Evolutionary conservation across 1,284 basidiomycete species (phyloP).

Genomic region (Cystobasidiaceae sp.): DNA sequence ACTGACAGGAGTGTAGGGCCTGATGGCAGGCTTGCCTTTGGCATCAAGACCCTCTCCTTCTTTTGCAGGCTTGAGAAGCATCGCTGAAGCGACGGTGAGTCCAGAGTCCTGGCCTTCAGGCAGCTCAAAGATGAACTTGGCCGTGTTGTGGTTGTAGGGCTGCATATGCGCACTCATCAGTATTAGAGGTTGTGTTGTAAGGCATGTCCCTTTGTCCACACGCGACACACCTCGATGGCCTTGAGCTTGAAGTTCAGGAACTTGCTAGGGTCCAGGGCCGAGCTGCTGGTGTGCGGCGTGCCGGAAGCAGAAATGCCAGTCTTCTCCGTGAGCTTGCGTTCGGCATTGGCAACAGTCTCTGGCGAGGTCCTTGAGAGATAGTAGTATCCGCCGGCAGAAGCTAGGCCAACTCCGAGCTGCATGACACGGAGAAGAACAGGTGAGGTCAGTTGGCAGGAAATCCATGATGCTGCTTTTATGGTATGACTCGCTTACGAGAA

Average conservation of each 20-base stretch:
- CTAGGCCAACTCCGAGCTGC: slow-evolving; percentile 30
- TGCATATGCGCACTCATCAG: too few relatives aligned
- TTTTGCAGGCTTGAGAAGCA: slow-evolving; percentile 52
- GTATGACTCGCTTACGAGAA: neutral
- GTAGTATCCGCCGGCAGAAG: slow-evolving; percentile 30
- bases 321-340: neutral
- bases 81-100: slow-evolving; percentile 61
- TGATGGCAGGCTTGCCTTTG: slow-evolving; percentile 82
- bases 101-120: slow-evolving; percentile 73
- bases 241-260: slow-evolving; percentile 70
- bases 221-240: slow-evolving; percentile 58
- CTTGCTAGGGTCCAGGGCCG: slow-evolving; percentile 29
- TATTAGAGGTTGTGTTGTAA: neutral
- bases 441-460: neutral
- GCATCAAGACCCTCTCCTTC: slow-evolving; percentile 54
- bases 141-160: slow-evolving; percentile 83
- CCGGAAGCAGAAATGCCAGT: slow-evolving; percentile 7
- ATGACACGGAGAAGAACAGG: neutral
- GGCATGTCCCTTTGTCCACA: neutral
- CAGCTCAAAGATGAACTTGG: slow-evolving; percentile 79
- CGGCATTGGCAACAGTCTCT: slow-evolving; percentile 15
- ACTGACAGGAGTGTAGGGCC: slow-evolving; percentile 51
- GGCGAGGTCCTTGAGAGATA: slow-evolving; percentile 22
- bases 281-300: slow-evolving; percentile 8
- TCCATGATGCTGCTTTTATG: neutral